These are phyloP conservation scores for Trichodelitschia bisporula DNA, from an alignment of 495 filamentous ascomycete genomes.

Conservation along the genomic window DNA sequence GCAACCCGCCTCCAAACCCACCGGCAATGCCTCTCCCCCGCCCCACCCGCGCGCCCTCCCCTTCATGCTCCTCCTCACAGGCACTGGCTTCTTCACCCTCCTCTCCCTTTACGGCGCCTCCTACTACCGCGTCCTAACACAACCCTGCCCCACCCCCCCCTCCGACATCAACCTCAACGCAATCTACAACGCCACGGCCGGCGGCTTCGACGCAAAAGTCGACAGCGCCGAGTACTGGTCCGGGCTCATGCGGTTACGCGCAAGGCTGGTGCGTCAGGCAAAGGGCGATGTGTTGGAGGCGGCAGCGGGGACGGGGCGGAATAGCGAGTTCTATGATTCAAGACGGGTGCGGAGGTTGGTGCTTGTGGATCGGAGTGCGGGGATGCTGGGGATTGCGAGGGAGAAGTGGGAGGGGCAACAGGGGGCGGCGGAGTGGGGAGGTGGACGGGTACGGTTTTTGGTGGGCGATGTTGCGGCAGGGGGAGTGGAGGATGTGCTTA, in stretches of 20 bases:
- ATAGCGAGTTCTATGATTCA: slow-evolving; percentile 45
- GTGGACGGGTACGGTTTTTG: slow-evolving; percentile 5
- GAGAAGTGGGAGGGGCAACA: slow-evolving; percentile 31
- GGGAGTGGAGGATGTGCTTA: not conserved
- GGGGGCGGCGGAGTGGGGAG: slow-evolving; percentile 7
- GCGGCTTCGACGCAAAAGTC: slow-evolving; percentile 14
- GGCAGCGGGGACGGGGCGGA: slow-evolving; percentile 77
- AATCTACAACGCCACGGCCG: slow-evolving; percentile 14
- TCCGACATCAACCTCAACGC: slow-evolving; percentile 10
- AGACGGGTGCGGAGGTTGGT: slow-evolving; percentile 24
- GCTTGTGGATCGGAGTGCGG: slow-evolving; percentile 35
- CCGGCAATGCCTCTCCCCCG: no score
- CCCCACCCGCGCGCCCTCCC: no score
- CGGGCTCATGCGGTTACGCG: slow-evolving; percentile 22
- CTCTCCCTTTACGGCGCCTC: no score
- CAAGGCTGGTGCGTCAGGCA: slow-evolving; percentile 31
- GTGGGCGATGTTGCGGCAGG: not conserved
- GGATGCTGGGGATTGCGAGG: slow-evolving; percentile 37
- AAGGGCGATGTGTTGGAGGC: slow-evolving; percentile 68
- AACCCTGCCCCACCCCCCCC: no score
- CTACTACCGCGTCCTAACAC: no score
- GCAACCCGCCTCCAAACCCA: no score
- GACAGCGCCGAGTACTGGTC: slow-evolving; percentile 10
- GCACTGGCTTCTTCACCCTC: no score
- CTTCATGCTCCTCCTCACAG: no score